Evolutionary conservation across 1,284 basidiomycete genomes (phyloP).

Genomic region (Laetiporus sulphureus): DNA sequence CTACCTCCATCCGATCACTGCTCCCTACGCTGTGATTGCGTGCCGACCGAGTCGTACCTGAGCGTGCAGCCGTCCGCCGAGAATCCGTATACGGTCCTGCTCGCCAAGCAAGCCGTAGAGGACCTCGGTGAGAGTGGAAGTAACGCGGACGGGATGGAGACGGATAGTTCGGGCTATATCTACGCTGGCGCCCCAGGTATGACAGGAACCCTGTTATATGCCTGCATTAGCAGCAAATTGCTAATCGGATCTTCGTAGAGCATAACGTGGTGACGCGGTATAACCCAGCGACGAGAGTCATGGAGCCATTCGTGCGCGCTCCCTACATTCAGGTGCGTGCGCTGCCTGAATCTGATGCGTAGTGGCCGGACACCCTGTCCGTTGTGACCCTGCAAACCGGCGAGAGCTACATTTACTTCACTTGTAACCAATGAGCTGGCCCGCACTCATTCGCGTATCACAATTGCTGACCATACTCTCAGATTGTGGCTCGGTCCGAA

Average conservation of each 20-base stretch:
- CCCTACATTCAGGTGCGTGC: conserved; percentile 20
- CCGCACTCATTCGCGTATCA: no score
- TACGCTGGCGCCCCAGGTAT: conserved; percentile 20
- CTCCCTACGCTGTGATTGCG: conserved; percentile 14
- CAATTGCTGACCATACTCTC: no score
- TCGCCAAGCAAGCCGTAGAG: conserved; percentile 17
- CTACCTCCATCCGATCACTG: conserved; percentile 10
- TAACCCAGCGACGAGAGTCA: conserved; percentile 19
- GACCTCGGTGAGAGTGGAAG: conserved; percentile 19
- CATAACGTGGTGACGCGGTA: conserved; percentile 23
- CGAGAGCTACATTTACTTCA: conserved; percentile 15
- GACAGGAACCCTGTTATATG: not conserved
- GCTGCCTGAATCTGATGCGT: not conserved
- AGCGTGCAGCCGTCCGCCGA: conserved; percentile 13
- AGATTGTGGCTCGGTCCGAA: conserved; percentile 19
- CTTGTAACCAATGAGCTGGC: conserved; percentile 15
- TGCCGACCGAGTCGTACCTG: conserved; percentile 22
- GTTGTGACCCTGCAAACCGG: conserved; percentile 11
- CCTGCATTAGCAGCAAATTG: not conserved
- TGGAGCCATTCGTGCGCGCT: conserved; percentile 23
- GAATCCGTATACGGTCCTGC: conserved; percentile 16
- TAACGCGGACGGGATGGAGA: conserved; percentile 23
- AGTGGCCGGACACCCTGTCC: conserved; percentile 17
- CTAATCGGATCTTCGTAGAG: conserved; percentile 10
- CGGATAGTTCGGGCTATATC: conserved; percentile 21